These are phyloP conservation scores for Solanum paucissectum DNA, from an alignment of 257 asterid genomes.

Conservation along the genomic window DNA sequence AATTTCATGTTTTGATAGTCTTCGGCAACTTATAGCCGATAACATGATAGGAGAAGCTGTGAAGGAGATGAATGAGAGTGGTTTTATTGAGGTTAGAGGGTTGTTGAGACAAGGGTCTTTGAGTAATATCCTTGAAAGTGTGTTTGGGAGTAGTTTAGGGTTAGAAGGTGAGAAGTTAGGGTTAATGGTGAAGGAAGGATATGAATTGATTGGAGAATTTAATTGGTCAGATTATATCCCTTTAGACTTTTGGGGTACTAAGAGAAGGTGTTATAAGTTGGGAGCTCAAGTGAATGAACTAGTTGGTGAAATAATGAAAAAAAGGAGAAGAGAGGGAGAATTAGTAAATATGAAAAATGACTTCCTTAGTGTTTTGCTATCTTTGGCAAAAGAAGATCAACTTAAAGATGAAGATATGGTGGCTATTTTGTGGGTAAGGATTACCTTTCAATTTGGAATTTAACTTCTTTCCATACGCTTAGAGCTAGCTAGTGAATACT, in stretches of 20 bases:
- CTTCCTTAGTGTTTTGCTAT: conserved; percentile 51
- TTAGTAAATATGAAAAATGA: conserved; percentile 24
- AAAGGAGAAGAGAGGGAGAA: conserved; percentile 28
- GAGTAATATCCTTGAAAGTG: conserved; percentile 44
- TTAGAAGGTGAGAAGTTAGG: conserved; percentile 25
- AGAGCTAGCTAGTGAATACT: background rate
- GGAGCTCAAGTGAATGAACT: conserved; percentile 30
- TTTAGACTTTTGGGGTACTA: conserved; percentile 44
- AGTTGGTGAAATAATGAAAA: conserved; percentile 26
- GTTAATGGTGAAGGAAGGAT: conserved; percentile 57
- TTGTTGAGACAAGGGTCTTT: conserved; percentile 34
- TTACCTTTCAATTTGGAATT: background rate
- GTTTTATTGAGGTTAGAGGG: conserved; percentile 34
- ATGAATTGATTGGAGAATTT: conserved; percentile 47
- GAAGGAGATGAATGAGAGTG: conserved; percentile 21
- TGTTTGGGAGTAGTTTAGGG: conserved; percentile 39
- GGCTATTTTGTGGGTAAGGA: conserved; percentile 61
- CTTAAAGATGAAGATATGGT: conserved; percentile 52
- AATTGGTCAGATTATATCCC: conserved; percentile 60
- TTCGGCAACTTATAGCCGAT: conserved; percentile 23
- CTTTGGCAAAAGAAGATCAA: conserved; percentile 44
- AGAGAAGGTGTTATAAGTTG: conserved; percentile 47
- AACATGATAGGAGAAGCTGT: conserved; percentile 19
- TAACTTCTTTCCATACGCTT: background rate
- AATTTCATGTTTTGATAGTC: conserved; percentile 26